phyloP scores from a whole-genome alignment of 176 grass and related monocot species.

The Areca catechu region DNA sequence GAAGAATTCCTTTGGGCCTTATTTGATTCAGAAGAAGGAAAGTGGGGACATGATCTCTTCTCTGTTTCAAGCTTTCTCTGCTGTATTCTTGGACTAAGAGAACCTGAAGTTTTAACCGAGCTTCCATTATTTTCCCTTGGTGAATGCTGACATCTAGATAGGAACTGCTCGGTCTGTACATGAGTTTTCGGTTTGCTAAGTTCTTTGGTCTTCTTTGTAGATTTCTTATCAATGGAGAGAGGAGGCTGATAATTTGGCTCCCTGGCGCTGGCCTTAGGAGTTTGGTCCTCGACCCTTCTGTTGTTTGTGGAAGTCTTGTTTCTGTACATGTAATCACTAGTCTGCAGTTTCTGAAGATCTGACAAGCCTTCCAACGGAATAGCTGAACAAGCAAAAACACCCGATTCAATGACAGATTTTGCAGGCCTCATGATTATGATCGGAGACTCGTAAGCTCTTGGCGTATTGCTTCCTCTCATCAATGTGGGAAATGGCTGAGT shows the following conservation, averaged over 20 bases:
- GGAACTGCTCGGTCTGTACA: constrained; percentile 27
- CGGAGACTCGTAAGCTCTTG: constrained; percentile 55
- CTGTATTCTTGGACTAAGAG: constrained; percentile 65
- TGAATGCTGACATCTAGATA: constrained; percentile 30
- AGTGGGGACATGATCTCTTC: constrained; percentile 39
- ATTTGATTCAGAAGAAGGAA: constrained; percentile 41
- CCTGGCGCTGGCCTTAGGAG: constrained; percentile 38
- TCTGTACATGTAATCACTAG: constrained; percentile 34
- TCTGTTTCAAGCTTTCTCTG: constrained; percentile 47
- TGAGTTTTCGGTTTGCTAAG: constrained; percentile 39
- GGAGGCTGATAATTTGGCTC: constrained; percentile 21
- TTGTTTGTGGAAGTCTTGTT: constrained; percentile 33
- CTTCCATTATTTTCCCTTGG: constrained; percentile 38
- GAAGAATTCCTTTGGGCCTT: constrained; percentile 38
- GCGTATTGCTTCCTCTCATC: constrained; percentile 20
- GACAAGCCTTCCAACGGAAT: constrained; percentile 36
- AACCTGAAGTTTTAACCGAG: constrained; percentile 44
- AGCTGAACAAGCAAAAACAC: constrained; percentile 25
- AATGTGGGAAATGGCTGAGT: constrained; percentile 6
- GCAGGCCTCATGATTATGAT: constrained; percentile 95
- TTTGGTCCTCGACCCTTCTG: constrained; percentile 25
- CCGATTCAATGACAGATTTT: constrained; percentile 39
- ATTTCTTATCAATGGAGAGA: constrained; percentile 36
- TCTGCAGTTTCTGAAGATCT: constrained; percentile 33
- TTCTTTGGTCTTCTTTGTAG: constrained; percentile 43